Conservation (phyloP, 75 land plant genomes). For the Cupressus sempervirens region DNA sequence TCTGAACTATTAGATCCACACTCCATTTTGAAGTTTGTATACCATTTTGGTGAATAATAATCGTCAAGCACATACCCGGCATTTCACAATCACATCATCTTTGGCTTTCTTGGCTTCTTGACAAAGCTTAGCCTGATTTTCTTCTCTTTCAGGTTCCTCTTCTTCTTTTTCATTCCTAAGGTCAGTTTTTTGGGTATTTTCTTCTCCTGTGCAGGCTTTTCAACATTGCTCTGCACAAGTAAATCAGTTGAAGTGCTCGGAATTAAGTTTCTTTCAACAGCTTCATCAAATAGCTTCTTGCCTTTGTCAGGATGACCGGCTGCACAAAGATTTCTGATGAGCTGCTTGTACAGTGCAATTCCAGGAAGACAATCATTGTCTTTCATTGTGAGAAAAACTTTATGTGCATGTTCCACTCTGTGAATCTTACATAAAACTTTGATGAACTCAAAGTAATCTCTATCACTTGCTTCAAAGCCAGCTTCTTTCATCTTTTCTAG, state of each 20-base stretch:
- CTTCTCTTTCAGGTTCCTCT: constrained; percentile 35
- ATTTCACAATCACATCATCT: constrained; percentile 19
- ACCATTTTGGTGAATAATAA: neutral
- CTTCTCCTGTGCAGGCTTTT: constrained; percentile 23
- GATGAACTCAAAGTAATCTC: constrained; percentile 43
- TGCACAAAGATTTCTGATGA: constrained; percentile 35
- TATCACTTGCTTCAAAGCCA: constrained; percentile 24
- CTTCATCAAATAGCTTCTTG: constrained; percentile 39
- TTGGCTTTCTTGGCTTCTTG: constrained; percentile 43
- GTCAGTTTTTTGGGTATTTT: constrained; percentile 39
- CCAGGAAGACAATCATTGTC: constrained; percentile 40
- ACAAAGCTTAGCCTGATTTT: constrained; percentile 52
- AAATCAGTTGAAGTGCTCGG: neutral
- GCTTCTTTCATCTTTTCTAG: constrained; percentile 54
- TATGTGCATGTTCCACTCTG: constrained; percentile 63
- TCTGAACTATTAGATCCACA: too few species aligned
- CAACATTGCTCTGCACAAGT: constrained; percentile 20
- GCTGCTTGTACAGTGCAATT: constrained; percentile 35
- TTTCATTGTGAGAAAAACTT: constrained; percentile 52
- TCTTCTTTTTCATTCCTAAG: constrained; percentile 32
- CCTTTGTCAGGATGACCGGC: constrained; percentile 34
- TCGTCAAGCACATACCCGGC: neutral
- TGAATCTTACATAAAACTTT: constrained; percentile 55
- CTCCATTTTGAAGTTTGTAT: too few species aligned
- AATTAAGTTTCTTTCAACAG: constrained; percentile 20